These are phyloP conservation scores for Apiotrichum brassicae DNA, from an alignment of 1,284 basidiomycete species.

Conservation along the genomic window DNA sequence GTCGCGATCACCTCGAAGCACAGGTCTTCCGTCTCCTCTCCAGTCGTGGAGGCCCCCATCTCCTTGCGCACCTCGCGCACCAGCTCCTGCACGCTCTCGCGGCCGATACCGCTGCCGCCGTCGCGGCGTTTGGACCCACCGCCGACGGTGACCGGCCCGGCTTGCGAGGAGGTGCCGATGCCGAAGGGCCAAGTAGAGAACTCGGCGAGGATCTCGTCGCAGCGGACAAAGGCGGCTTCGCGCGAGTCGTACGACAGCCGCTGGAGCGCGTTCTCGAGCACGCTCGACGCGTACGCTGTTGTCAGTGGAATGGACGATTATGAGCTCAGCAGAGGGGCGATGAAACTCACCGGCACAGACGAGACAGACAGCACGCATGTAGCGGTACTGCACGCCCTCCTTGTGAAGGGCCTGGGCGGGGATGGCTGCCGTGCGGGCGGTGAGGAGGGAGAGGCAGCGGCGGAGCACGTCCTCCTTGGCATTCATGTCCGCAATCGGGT, in stretches of 20 bases:
- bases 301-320: slow-evolving; percentile 1
- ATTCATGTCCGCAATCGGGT: slow-evolving; percentile 84
- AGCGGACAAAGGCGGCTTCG: slow-evolving; percentile 81
- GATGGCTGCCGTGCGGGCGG: slow-evolving; percentile 73
- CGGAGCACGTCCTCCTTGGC: slow-evolving; percentile 77
- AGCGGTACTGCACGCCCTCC: slow-evolving; percentile 71
- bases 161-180: slow-evolving; percentile 30
- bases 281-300: slow-evolving; percentile 74
- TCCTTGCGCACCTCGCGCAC: slow-evolving; percentile 72
- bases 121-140: slow-evolving; percentile 38
- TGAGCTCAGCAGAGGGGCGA: background rate
- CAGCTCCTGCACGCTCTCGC: slow-evolving; percentile 70
- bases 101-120: slow-evolving; percentile 40
- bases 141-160: slow-evolving; percentile 39
- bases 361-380: slow-evolving; percentile 70
- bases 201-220: slow-evolving; percentile 84
- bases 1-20: slow-evolving; percentile 84
- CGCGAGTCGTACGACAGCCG: slow-evolving; percentile 81
- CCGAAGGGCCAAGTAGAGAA: slow-evolving; percentile 88
- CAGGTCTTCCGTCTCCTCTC: slow-evolving; percentile 65
- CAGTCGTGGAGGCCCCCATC: slow-evolving; percentile 56
- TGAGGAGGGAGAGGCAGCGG: slow-evolving; percentile 69
- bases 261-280: slow-evolving; percentile 87
- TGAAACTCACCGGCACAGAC: slow-evolving; percentile 61
- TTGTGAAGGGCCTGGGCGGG: slow-evolving; percentile 62